Base-by-base conservation (phyloP, 2,329 filamentous ascomycete species). In the Talaromyces funiculosus region DNA sequence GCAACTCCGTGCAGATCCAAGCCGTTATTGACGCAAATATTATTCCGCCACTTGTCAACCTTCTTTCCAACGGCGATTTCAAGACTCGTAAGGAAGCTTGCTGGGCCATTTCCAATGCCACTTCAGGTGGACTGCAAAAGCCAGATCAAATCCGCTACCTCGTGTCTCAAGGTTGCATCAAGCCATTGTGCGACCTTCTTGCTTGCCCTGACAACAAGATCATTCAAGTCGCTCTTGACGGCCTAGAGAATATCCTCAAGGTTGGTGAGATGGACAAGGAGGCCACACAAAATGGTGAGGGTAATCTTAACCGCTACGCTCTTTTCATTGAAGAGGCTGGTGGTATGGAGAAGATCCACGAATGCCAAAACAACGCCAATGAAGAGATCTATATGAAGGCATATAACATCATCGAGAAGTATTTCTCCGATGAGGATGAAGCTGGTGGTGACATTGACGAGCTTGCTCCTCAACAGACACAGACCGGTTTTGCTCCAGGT, bases 381-480 rank as follows among this genome's bases (percentile, higher is more conserved):
- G 94, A 99, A 80, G 94, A 99, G 80, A 99, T 99, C 69, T 99
- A 99, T 84, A 97, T 99, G 93, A 99, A 99, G 86, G 94, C 94
- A 0, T 99, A 97, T 84, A 97, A 96, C 84, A 99, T 99, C 78
- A 99, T 99, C 68, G 94, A 99, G 84, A 97, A 97, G 82, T 99
- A 99, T 85, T 99, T 99, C 82, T 97, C 92, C 0, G 94, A 99
- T 71, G 94, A 99, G 68, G 94, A 97, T 60, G 94, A 96, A 73
- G 84, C 84, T 64, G 85, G 79, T 51, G 82, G 77, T 64, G 92
- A 92, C 69, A 92, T 92, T 67, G 90, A 92, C 64, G 90, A 95
- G 70, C 84, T 91, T 76, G 88, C 84, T 63, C 85, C 90, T 63
- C 83, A 86, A 69, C 83, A 86, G 67, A 85, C 83, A 65, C 88